Base-by-base conservation (phyloP, 495 filamentous ascomycete genomes). In the Penicillium pancosmium region DNA sequence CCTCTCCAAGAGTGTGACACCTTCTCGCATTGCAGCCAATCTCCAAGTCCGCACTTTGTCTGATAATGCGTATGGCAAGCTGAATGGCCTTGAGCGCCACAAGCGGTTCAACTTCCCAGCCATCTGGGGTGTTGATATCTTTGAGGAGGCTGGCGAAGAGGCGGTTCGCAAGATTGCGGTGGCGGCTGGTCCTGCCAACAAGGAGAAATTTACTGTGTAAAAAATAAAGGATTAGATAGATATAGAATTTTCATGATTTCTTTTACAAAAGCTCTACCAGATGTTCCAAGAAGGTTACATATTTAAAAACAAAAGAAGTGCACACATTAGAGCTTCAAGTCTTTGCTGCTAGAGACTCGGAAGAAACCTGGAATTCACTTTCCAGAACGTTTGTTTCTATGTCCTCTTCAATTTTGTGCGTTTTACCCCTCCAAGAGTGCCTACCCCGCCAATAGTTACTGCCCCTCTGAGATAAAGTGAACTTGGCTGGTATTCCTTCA, bases 1-100 rank as follows among this genome's bases (percentile, higher is more conserved):
- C 5, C 44, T 84, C 35, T 74, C 79, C 2, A 84, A 83, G 71
- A 80, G 74, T 50, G 75, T 76, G 3, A 80, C 79, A 1, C 75
- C 73, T 2, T 61, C 62, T n/a, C 70, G 78, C 5, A 82, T 84
- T 54, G 66, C 62, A 15, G 63, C 73, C 19, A 80, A 82, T 55
- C 58, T 74, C 0, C 51, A 72, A 50, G 66, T 70, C 1, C 41
- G 53, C 23, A 13, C 31, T 4, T 57, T 81, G 8, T 62, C 75
- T 0, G 68, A 74, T 40, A 70, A 76, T 11, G 73, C 67, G 1
- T 73, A 74, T 51, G 69, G 65, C 2, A 68, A 73, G 44, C 64
- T 80, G 9, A 57, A 51, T 6, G 50, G 56, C 0, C 19, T 73
- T 27, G 69, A 75, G 52, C 54, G 64, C 10, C 69, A 74, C 52